Conservation (phyloP, 176 grass and related monocot species). For the Bothriochloa decipiens region DNA sequence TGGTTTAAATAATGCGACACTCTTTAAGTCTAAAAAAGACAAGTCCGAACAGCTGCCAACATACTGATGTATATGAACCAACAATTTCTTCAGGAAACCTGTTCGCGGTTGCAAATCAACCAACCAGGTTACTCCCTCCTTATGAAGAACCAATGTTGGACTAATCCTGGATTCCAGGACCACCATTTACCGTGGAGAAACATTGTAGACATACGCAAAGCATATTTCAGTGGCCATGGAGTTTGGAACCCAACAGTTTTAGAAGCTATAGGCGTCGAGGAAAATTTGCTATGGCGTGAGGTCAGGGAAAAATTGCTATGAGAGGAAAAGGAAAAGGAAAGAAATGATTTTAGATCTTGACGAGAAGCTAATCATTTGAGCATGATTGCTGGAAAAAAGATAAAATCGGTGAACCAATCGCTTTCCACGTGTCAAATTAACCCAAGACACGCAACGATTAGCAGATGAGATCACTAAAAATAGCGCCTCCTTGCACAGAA, state of each 20-base stretch:
- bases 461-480: constrained; percentile 31
- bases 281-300: too few species aligned
- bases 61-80: constrained; percentile 1
- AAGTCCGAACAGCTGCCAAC: background rate
- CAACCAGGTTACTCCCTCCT: background rate
- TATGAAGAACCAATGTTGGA: background rate
- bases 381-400: background rate
- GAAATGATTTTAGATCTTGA: background rate
- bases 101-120: background rate
- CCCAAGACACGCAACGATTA: constrained; percentile 12
- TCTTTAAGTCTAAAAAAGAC: background rate
- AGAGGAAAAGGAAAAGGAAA: background rate
- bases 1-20: background rate
- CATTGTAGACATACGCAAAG: background rate
- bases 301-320: too few species aligned
- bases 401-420: background rate
- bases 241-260: background rate
- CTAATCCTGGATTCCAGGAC: background rate
- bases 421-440: constrained; percentile 27
- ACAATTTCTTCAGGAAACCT: background rate
- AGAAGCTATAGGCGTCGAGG: background rate
- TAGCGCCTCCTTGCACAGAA: background rate
- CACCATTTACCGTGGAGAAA: background rate
- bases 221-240: background rate
- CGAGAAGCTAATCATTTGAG: constrained; percentile 10